Percentiles rank a stretch among this genome's conserved stretches.
Evolutionary conservation across 2,329 filamentous ascomycete species (phyloP).

Genomic region (Talaromyces sp.): DNA sequence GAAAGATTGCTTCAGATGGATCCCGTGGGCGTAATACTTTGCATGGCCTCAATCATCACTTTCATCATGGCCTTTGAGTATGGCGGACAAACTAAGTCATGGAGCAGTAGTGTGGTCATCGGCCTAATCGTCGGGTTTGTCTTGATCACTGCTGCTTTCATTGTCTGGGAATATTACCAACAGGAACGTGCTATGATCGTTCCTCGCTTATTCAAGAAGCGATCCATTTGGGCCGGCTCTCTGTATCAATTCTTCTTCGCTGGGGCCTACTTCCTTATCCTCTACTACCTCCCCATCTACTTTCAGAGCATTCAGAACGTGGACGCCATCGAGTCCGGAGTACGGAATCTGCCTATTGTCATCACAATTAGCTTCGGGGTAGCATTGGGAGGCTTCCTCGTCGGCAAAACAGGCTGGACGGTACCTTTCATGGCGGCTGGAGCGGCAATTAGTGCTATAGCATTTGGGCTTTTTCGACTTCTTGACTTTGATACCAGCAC

Average conservation of each 20-base stretch:
- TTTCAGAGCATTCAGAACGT: conserved; percentile 19
- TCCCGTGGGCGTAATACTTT: conserved; percentile 22
- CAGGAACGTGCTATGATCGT: conserved; percentile 31
- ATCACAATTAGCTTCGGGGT: conserved; percentile 29
- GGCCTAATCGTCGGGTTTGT: conserved; percentile 23
- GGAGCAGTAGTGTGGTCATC: conserved; percentile 24
- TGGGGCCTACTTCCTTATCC: conserved; percentile 31
- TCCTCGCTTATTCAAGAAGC: conserved; percentile 34
- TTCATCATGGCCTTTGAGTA: conserved; percentile 28
- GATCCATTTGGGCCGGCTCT: conserved; percentile 32
- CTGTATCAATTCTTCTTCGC: conserved; percentile 37
- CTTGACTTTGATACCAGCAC: conserved; percentile 26
- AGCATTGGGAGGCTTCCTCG: conserved; percentile 26
- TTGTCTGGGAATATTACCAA: conserved; percentile 22
- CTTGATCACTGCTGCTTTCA: conserved; percentile 22
- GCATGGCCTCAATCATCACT: conserved; percentile 24
- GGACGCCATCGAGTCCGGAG: conserved; percentile 34
- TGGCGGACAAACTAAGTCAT: conserved; percentile 25
- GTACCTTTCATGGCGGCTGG: conserved; percentile 29
- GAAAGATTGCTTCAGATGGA: conserved; percentile 26
- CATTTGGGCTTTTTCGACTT: conserved; percentile 33
- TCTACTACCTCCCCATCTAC: conserved; percentile 29
- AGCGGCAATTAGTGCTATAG: conserved; percentile 27
- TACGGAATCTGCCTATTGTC: conserved; percentile 44
- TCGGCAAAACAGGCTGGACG: conserved; percentile 27